Percentiles rank a stretch among this genome's conserved stretches.
phyloP scores from a whole-genome alignment of 2,329 filamentous ascomycete species.

The Thelonectria olida region DNA sequence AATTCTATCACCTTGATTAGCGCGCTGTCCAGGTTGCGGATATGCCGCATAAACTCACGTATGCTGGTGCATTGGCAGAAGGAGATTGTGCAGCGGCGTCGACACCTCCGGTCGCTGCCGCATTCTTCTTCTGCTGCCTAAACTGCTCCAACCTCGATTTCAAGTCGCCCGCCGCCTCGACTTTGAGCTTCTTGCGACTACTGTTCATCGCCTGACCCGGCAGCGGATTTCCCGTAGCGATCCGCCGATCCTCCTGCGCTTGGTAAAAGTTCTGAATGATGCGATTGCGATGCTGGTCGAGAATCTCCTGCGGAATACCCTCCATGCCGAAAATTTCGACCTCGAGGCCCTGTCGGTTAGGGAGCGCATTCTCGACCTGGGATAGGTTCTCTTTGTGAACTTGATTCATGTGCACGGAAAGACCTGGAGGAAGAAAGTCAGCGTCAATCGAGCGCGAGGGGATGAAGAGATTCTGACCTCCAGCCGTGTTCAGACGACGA shows the following conservation, averaged over 20 bases:
- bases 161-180: conserved; percentile 80
- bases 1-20: conserved; percentile 43
- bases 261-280: conserved; percentile 88
- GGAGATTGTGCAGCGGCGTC: conserved; percentile 38
- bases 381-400: conserved; percentile 94
- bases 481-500: conserved; percentile 89
- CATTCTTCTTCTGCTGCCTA: conserved; percentile 72
- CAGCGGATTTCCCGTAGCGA: conserved; percentile 84
- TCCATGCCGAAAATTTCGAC: conserved; percentile 99
- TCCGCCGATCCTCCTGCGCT: conserved; percentile 82
- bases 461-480: conserved; percentile 67
- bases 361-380: conserved; percentile 90
- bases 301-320: conserved; percentile 87
- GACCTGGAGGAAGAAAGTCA: conserved; percentile 63
- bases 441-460: not conserved
- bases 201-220: conserved; percentile 72
- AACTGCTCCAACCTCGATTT: conserved; percentile 83
- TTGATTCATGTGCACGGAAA: conserved; percentile 97
- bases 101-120: conserved; percentile 58
- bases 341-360: conserved; percentile 84
- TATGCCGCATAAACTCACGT: conserved; percentile 59
- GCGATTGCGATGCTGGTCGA: conserved; percentile 84
- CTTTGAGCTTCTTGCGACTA: conserved; percentile 74
- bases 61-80: conserved; percentile 61
- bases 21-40: not conserved